phyloP scores from a whole-genome alignment of 805 yeast genomes.

The Candida corydali region DNA sequence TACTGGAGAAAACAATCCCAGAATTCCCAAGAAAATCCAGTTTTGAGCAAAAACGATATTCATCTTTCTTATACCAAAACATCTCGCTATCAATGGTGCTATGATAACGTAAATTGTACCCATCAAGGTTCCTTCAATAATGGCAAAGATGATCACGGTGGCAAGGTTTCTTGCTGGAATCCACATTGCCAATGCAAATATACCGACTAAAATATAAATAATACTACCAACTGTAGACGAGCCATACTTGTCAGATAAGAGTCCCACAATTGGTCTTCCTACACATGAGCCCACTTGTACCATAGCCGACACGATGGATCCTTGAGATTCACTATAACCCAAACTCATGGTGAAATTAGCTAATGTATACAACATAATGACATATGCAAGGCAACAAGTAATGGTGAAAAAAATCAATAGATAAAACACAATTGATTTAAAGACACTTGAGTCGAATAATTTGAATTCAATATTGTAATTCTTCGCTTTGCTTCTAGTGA shows the following conservation, averaged over 20 bases:
- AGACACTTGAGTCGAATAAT: conserved; percentile 37
- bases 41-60: conserved; percentile 47
- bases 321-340: conserved; percentile 53
- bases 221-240: conserved; percentile 40
- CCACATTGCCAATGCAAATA: conserved; percentile 35
- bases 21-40: conserved; percentile 49
- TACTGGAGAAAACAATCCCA: conserved; percentile 56
- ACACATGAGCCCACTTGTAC: conserved; percentile 51
- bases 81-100: conserved; percentile 47
- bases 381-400: conserved; percentile 57
- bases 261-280: conserved; percentile 57
- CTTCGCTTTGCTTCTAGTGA: conserved; percentile 16
- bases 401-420: conserved; percentile 36
- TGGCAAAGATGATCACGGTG: conserved; percentile 48
- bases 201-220: conserved; percentile 22
- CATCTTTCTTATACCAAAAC: conserved; percentile 52
- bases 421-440: conserved; percentile 40
- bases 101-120: conserved; percentile 58
- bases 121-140: conserved; percentile 54
- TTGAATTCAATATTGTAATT: conserved; percentile 19
- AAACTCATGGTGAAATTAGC: conserved; percentile 57
- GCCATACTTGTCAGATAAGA: conserved; percentile 48
- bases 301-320: conserved; percentile 58
- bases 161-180: conserved; percentile 53
- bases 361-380: conserved; percentile 52